These are phyloP conservation scores for Platanthera zijinensis DNA, from an alignment of 106 monocot species.

Conservation along the genomic window DNA sequence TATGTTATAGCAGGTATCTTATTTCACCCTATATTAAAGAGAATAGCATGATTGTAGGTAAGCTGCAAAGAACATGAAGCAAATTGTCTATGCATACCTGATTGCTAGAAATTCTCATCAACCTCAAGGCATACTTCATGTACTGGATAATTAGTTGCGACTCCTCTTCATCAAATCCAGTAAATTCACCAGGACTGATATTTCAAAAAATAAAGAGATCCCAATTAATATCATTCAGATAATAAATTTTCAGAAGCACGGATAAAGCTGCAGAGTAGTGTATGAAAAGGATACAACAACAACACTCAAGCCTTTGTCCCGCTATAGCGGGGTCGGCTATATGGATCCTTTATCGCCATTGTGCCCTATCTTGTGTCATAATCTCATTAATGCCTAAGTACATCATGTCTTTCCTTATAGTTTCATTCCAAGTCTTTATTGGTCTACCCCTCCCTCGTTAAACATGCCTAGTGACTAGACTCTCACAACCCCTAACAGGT, in stretches of 20 bases:
- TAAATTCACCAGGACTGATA: conserved; percentile 25
- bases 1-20: not conserved
- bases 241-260: not conserved
- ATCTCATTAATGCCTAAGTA: no score
- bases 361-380: no score
- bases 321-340: no score
- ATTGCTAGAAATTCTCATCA: conserved; percentile 15
- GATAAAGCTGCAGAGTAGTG: not conserved
- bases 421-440: no score
- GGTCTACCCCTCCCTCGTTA: no score
- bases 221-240: not conserved
- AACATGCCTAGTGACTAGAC: no score
- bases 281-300: not conserved
- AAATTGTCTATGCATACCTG: conserved; percentile 23
- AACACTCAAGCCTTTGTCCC: not conserved
- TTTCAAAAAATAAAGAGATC: not conserved
- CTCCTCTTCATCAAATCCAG: conserved; percentile 46
- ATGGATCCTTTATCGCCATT: no score
- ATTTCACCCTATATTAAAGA: not conserved
- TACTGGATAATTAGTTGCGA: conserved; percentile 31
- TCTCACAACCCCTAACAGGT: no score
- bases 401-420: no score
- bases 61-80: not conserved
- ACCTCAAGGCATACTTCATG: conserved; percentile 28
- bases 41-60: not conserved